phyloP scores from a whole-genome alignment of 2,329 filamentous ascomycete species.

The Colletotrichum euphorbiae region DNA sequence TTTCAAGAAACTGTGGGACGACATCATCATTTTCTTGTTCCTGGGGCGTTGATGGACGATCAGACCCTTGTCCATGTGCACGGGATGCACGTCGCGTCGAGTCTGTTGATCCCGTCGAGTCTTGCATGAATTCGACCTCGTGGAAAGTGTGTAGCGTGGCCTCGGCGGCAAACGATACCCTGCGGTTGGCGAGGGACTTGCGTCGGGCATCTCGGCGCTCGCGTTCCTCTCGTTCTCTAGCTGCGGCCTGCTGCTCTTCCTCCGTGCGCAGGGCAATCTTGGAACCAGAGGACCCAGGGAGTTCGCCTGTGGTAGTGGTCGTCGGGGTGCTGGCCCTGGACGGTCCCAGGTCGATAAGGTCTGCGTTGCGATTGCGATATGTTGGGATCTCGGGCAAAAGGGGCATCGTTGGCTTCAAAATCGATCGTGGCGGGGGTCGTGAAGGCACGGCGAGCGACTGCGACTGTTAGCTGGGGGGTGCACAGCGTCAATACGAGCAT shows the following conservation, averaged over 20 bases:
- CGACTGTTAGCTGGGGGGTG: conserved; percentile 41
- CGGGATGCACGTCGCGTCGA: conserved; percentile 78
- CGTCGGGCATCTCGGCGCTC: conserved; percentile 88
- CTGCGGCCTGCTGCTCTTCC: conserved; percentile 77
- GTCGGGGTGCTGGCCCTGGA: conserved; percentile 56
- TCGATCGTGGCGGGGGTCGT: conserved; percentile 71
- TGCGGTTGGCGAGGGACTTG: conserved; percentile 91
- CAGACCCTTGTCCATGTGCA: conserved; percentile 45
- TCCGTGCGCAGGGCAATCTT: conserved; percentile 76
- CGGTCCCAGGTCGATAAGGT: conserved; percentile 41
- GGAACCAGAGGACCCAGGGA: conserved; percentile 53
- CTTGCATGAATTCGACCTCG: conserved; percentile 88
- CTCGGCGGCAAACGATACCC: conserved; percentile 97
- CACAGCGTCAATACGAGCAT: background rate
- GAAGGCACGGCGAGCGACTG: conserved; percentile 68
- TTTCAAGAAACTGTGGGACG: conserved; percentile 69
- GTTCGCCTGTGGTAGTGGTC: conserved; percentile 45
- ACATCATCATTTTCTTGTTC: conserved; percentile 70
- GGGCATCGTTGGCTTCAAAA: conserved; percentile 83
- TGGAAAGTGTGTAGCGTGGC: conserved; percentile 98
- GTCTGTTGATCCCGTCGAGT: conserved; percentile 85
- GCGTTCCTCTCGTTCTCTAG: conserved; percentile 75
- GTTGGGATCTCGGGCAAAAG: conserved; percentile 75
- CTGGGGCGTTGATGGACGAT: conserved; percentile 71
- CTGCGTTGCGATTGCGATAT: conserved; percentile 57